Evolutionary conservation across 1,139 yeast species (phyloP).

Genomic region (Lodderomyces pseudojiufengensis): DNA sequence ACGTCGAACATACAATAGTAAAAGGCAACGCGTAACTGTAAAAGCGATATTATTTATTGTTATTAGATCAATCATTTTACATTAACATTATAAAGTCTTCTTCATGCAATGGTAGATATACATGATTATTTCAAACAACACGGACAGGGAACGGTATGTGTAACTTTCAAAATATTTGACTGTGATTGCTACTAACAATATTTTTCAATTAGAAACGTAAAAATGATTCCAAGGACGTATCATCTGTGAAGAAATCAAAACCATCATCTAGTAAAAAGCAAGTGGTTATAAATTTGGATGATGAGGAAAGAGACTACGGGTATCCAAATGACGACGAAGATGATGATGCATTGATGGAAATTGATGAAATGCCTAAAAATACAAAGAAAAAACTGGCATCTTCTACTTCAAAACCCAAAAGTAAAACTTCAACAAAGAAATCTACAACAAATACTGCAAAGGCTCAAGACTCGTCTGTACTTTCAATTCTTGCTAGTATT

Average conservation of each 20-base stretch:
- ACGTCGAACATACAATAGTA: no score
- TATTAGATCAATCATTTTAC: no score
- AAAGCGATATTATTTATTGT: no score
- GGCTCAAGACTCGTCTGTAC: conserved; percentile 1
- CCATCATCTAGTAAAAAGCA: conserved; percentile 4
- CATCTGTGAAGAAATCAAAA: conserved; percentile 7
- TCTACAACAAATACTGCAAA: conserved; percentile 5
- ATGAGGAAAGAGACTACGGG: conserved; percentile 16
- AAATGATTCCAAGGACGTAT: conserved; percentile 1
- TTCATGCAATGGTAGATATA: conserved; percentile 5
- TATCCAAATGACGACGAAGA: conserved; percentile 16
- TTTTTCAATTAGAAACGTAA: conserved; percentile 11
- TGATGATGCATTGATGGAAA: conserved; percentile 8
- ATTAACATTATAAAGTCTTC: no score
- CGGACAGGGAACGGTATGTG: conserved; percentile 1
- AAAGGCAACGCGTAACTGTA: no score
- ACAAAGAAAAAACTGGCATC: conserved; percentile 6
- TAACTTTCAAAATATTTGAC: no score
- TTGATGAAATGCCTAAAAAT: conserved; percentile 4
- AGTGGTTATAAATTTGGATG: conserved; percentile 20
- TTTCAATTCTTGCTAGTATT: conserved; percentile 24
- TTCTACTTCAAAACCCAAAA: conserved; percentile 1
- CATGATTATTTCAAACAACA: conserved; percentile 2
- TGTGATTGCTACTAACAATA: not conserved
- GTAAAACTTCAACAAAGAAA: not conserved